Percentiles rank a stretch among this genome's conserved stretches.
Evolutionary conservation across 2,329 filamentous ascomycete genomes (phyloP).

Genomic region (Penicillium sp.): DNA sequence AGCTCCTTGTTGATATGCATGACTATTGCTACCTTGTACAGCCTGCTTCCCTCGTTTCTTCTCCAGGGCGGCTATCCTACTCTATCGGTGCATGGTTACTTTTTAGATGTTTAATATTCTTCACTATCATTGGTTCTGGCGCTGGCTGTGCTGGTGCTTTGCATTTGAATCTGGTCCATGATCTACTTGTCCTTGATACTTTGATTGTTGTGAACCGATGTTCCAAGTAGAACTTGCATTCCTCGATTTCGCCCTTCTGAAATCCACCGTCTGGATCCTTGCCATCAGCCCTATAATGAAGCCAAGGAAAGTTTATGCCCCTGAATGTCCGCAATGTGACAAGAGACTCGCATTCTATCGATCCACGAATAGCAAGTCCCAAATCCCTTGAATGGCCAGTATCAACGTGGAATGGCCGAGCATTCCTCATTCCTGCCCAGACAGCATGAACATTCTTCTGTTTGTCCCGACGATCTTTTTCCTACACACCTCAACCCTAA

Average conservation of each 20-base stretch:
- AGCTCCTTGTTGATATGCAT: conserved; percentile 21
- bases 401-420: conserved; percentile 15
- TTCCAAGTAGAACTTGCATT: too few species aligned
- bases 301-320: background rate
- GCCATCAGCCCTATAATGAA: too few species aligned
- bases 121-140: conserved; percentile 5
- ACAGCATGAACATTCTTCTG: conserved; percentile 11
- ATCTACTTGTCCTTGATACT: background rate
- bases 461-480: background rate
- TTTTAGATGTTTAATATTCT: conserved; percentile 26
- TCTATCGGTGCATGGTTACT: conserved; percentile 15
- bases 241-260: too few species aligned
- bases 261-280: too few species aligned
- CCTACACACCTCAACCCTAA: too few species aligned
- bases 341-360: background rate
- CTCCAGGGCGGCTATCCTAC: conserved; percentile 11
- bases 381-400: conserved; percentile 3
- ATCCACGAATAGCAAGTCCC: background rate
- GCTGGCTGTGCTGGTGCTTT: conserved; percentile 5
- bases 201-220: too few species aligned
- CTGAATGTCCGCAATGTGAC: background rate
- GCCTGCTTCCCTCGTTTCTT: conserved; percentile 6
- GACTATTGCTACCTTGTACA: conserved; percentile 21
- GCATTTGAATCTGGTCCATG: conserved; percentile 1
- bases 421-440: conserved; percentile 18